Conservation (phyloP, 1,284 basidiomycete genomes). For the Puccinia hordei region DNA sequence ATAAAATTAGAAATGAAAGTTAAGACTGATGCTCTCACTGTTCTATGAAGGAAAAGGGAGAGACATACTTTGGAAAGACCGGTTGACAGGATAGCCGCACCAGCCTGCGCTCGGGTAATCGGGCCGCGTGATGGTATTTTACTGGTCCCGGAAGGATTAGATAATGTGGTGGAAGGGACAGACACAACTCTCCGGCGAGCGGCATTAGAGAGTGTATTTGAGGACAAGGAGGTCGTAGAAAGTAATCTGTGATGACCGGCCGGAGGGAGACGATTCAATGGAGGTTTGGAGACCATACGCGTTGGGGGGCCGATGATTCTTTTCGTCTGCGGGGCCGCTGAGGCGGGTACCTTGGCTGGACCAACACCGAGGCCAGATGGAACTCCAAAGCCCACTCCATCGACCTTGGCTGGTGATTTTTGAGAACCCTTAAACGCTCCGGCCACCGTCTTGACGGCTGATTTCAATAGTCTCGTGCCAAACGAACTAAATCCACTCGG, state of each 20-base stretch:
- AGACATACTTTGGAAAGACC: slow-evolving; percentile 7
- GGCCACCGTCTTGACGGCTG: slow-evolving; percentile 29
- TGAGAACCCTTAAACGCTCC: slow-evolving; percentile 20
- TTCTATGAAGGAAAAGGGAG: neutral
- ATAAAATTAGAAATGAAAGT: neutral
- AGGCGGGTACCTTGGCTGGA: slow-evolving; percentile 6
- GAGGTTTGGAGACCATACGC: neutral
- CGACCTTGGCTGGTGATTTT: neutral
- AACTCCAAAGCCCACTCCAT: slow-evolving; percentile 24
- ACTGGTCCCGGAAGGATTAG: neutral
- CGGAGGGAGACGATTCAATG: slow-evolving; percentile 14
- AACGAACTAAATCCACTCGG: slow-evolving; percentile 37
- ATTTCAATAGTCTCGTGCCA: slow-evolving; percentile 22
- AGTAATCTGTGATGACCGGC: slow-evolving; percentile 5
- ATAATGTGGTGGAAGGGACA: neutral
- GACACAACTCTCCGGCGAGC: slow-evolving; percentile 9
- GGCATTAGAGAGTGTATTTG: neutral
- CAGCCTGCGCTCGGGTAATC: neutral
- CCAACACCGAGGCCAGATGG: slow-evolving; percentile 19
- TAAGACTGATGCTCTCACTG: neutral
- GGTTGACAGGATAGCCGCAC: neutral
- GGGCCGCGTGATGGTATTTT: neutral
- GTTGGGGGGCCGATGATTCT: neutral
- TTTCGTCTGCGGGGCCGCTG: neutral
- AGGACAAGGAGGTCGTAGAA: neutral